Conservation (phyloP, 2,329 filamentous ascomycete species). For the Fusarium sp. region DNA sequence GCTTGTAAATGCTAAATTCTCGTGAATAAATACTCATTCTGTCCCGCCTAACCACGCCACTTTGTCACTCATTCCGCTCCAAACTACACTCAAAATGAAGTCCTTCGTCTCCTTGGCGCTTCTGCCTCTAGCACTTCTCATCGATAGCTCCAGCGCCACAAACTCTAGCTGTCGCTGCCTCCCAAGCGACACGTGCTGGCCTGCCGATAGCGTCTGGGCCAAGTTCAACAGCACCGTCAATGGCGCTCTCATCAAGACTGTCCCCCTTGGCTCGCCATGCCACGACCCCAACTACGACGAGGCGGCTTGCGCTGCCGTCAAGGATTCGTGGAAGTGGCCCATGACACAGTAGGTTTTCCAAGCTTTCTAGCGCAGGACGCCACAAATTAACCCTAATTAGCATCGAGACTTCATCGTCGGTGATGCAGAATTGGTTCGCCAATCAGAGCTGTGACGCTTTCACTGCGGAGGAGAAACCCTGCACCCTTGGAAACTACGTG, state of each 20-base stretch:
- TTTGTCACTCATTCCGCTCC: conserved; percentile 1
- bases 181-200: conserved; percentile 64
- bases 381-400: conserved; percentile 29
- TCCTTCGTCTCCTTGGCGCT: conserved; percentile 19
- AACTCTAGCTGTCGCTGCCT: conserved; percentile 55
- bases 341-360: conserved; percentile 54
- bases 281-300: conserved; percentile 60
- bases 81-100: conserved; percentile 27
- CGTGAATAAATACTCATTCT: conserved; percentile 6
- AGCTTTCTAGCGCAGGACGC: background rate
- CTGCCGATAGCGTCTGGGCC: conserved; percentile 54
- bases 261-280: conserved; percentile 61
- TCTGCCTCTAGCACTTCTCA: conserved; percentile 23
- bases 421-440: conserved; percentile 52
- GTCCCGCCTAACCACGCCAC: background rate
- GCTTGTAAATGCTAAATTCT: background rate
- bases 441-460: conserved; percentile 53
- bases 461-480: conserved; percentile 49
- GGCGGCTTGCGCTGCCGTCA: conserved; percentile 54
- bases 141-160: conserved; percentile 2
- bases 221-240: conserved; percentile 60
- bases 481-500: conserved; percentile 56
- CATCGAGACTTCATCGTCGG: conserved; percentile 50
- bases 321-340: conserved; percentile 55
- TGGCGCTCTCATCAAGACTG: conserved; percentile 60